Evolutionary conservation across 352 stramenopile genomes (phyloP).

Genomic region (Phytophthora tentaculata): DNA sequence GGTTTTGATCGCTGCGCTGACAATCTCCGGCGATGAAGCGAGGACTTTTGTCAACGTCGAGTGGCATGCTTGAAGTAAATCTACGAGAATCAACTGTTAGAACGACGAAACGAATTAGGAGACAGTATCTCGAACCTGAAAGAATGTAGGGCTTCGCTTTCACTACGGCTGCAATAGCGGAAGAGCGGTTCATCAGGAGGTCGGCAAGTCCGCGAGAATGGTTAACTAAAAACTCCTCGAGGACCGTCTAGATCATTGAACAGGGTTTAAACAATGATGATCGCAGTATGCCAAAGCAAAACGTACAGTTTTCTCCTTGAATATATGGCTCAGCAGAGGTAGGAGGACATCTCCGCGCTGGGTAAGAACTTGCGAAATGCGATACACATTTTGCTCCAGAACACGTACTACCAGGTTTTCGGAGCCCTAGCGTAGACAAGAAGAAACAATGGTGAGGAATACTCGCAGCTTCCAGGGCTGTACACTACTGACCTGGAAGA

Average conservation of each 20-base stretch:
- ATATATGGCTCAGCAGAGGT: slow-evolving; percentile 57
- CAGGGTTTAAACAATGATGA: background rate
- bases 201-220: slow-evolving; percentile 68
- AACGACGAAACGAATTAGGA: background rate
- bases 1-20: slow-evolving; percentile 56
- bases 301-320: slow-evolving; percentile 69
- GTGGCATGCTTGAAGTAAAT: slow-evolving; percentile 53
- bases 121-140: slow-evolving; percentile 30
- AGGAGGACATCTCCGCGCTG: slow-evolving; percentile 62
- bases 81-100: slow-evolving; percentile 21
- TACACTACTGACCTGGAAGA: slow-evolving; percentile 61
- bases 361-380: slow-evolving; percentile 64
- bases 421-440: slow-evolving; percentile 37
- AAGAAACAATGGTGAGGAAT: background rate
- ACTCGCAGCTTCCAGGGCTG: background rate
- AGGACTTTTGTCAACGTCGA: slow-evolving; percentile 53
- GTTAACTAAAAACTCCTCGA: slow-evolving; percentile 76
- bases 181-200: slow-evolving; percentile 59
- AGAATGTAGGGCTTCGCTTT: slow-evolving; percentile 68
- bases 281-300: background rate
- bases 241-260: slow-evolving; percentile 35
- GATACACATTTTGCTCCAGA: slow-evolving; percentile 77
- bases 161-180: slow-evolving; percentile 51
- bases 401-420: slow-evolving; percentile 65
- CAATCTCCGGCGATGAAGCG: slow-evolving; percentile 45